Conservation (phyloP, 192 early-diverging fungal genomes). For the Paraglomus occultum region DNA sequence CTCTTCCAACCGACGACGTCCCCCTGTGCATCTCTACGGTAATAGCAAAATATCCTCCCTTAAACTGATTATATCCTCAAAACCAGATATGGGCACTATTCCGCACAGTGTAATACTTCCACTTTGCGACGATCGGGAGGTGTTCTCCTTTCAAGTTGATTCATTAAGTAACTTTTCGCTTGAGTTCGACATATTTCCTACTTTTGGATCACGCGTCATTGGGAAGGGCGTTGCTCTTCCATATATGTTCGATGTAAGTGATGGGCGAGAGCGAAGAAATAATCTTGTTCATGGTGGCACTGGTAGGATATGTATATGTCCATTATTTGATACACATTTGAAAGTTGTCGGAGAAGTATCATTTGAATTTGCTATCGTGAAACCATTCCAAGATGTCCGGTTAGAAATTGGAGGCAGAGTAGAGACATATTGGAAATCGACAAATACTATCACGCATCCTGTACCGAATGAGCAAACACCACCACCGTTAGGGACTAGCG, state of each 20-base stretch:
- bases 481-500: conserved; percentile 8
- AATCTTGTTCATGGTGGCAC: conserved; percentile 30
- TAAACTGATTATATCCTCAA: conserved; percentile 83
- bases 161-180: conserved; percentile 71
- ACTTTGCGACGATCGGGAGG: conserved; percentile 74
- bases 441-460: conserved; percentile 60
- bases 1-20: conserved; percentile 32
- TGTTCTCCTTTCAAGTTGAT: conserved; percentile 85
- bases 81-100: conserved; percentile 83
- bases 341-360: conserved; percentile 88
- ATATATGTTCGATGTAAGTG: conserved; percentile 54
- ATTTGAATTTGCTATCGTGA: conserved; percentile 79
- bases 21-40: conserved; percentile 59
- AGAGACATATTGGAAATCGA: conserved; percentile 99
- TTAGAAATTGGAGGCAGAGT: conserved; percentile 94
- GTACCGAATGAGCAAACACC: conserved; percentile 30
- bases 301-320: conserved; percentile 43
- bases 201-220: conserved; percentile 93
- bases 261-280: conserved; percentile 34
- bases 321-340: conserved; percentile 89
- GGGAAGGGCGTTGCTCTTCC: conserved; percentile 83
- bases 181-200: conserved; percentile 96
- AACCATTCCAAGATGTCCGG: conserved; percentile 83
- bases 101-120: conserved; percentile 92
- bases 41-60: conserved; percentile 72